Percentiles rank a stretch among this genome's conserved stretches.
These are phyloP conservation scores for Trichomonas tenax DNA, from an alignment of 208 protist genomes.

Conservation along the genomic window DNA sequence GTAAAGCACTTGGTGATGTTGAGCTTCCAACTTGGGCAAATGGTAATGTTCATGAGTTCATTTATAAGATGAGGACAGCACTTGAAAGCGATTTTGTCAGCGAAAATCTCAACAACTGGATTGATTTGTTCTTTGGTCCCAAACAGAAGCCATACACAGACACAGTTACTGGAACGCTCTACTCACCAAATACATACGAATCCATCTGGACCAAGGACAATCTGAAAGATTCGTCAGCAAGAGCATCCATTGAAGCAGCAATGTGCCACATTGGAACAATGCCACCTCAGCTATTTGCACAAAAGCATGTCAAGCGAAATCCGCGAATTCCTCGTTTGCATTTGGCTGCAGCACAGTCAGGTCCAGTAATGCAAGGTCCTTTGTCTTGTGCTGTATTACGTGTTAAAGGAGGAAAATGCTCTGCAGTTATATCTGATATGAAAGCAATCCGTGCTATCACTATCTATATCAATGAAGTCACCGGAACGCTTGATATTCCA, in stretches of 20 bases:
- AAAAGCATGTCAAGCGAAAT: constrained; percentile 34
- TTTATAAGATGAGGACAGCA: constrained; percentile 7
- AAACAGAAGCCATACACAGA: background rate
- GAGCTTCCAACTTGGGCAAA: constrained; percentile 31
- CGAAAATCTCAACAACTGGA: constrained; percentile 44
- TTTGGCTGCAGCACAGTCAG: background rate
- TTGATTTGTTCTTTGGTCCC: background rate
- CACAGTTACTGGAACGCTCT: background rate
- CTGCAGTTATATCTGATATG: background rate
- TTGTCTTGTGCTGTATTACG: background rate
- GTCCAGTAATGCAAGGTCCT: background rate
- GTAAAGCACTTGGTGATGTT: constrained; percentile 26
- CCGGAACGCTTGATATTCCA: background rate
- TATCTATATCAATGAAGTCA: background rate
- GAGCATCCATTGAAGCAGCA: constrained; percentile 23
- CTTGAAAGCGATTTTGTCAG: constrained; percentile 62
- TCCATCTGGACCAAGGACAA: background rate
- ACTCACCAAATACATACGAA: background rate
- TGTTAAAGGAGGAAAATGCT: background rate
- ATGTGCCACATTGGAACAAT: constrained; percentile 48
- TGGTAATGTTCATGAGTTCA: background rate
- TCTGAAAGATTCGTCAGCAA: background rate
- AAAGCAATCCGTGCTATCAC: background rate
- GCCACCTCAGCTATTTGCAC: constrained; percentile 43
- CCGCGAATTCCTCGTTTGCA: background rate